Conservation (phyloP, 2,329 filamentous ascomycete genomes). For the Diplocarpon rosae region DNA sequence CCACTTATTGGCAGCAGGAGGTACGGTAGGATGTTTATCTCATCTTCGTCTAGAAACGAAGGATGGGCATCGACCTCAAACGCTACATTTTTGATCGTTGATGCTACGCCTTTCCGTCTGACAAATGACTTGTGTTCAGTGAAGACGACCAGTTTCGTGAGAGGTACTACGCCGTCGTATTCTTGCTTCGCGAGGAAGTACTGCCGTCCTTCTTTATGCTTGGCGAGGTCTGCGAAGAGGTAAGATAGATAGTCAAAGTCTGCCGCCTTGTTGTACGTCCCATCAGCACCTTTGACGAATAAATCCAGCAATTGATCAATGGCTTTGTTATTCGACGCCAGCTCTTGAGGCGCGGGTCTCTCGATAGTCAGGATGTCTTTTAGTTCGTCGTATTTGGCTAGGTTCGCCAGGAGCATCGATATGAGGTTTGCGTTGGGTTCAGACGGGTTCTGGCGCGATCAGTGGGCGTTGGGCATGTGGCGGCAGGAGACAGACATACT, state of each 20-base stretch:
- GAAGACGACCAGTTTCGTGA: slow-evolving; percentile 88
- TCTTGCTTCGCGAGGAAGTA: slow-evolving; percentile 65
- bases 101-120: slow-evolving; percentile 86
- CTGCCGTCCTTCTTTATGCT: slow-evolving; percentile 60
- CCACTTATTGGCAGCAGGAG: slow-evolving; percentile 81
- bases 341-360: slow-evolving; percentile 54
- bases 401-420: slow-evolving; percentile 86
- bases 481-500: slow-evolving; percentile 45
- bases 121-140: slow-evolving; percentile 80
- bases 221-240: slow-evolving; percentile 85
- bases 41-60: slow-evolving; percentile 56
- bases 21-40: slow-evolving; percentile 77
- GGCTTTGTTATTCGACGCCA: slow-evolving; percentile 61
- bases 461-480: not conserved
- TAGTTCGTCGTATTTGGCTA: slow-evolving; percentile 69
- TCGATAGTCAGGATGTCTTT: slow-evolving; percentile 58
- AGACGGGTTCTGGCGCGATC: slow-evolving; percentile 43
- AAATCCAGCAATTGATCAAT: slow-evolving; percentile 91
- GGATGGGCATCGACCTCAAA: slow-evolving; percentile 71
- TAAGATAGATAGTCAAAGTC: slow-evolving; percentile 92
- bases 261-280: slow-evolving; percentile 71
- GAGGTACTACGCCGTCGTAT: slow-evolving; percentile 75
- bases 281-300: slow-evolving; percentile 85
- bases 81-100: slow-evolving; percentile 85
- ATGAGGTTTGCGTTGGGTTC: slow-evolving; percentile 77